phyloP scores from a whole-genome alignment of 139 green algal species.

The Chlorella sorokiniana region DNA sequence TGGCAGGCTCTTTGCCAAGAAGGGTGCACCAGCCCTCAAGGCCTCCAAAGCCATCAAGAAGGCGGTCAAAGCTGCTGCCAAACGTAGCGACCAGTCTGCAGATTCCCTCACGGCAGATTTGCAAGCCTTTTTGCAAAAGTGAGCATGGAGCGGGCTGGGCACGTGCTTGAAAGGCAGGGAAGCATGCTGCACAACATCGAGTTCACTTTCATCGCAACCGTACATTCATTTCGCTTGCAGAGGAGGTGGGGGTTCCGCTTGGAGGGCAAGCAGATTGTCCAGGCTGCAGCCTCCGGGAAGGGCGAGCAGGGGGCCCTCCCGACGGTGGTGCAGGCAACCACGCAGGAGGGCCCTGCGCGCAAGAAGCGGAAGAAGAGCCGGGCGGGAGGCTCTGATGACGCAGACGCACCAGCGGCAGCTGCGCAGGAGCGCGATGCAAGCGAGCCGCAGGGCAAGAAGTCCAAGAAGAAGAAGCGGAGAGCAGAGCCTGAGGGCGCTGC shows the following conservation, averaged over 20 bases:
- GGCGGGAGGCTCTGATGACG: too few relatives aligned
- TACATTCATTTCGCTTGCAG: too few relatives aligned
- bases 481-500: neutral
- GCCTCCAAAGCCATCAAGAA: conserved; percentile 25
- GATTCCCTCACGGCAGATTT: neutral
- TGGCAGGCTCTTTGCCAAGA: neutral
- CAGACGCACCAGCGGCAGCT: too few relatives aligned
- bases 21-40: neutral
- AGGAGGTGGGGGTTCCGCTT: neutral
- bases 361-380: too few relatives aligned
- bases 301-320: neutral
- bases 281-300: neutral
- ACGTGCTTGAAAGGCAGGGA: too few relatives aligned
- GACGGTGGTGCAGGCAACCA: too few relatives aligned
- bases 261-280: neutral
- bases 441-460: too few relatives aligned
- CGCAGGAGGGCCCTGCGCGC: too few relatives aligned
- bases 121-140: conserved; percentile 16
- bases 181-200: too few relatives aligned
- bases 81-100: neutral
- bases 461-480: conserved; percentile 12
- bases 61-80: conserved; percentile 6
- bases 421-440: too few relatives aligned
- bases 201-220: too few relatives aligned
- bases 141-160: too few relatives aligned